phyloP scores from a whole-genome alignment of 306 rosid genomes.

The Cucumis hystrix region DNA sequence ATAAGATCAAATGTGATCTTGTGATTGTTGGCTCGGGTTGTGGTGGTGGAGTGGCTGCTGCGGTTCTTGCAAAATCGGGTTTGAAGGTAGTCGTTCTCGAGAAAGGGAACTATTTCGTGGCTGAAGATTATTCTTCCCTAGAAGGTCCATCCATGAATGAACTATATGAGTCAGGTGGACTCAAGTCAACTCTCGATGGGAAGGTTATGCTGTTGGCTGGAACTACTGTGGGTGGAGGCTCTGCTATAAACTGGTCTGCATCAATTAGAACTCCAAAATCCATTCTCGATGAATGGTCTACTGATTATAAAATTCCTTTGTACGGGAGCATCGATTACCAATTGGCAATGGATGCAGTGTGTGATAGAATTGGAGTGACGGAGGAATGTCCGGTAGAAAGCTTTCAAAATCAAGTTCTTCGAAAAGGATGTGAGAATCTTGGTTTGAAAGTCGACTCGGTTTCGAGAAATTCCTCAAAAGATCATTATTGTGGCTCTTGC shows the following conservation, averaged over 20 bases:
- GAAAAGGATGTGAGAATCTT: conserved; percentile 65
- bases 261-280: conserved; percentile 61
- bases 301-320: conserved; percentile 44
- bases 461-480: conserved; percentile 44
- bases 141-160: conserved; percentile 75
- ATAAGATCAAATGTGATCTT: conserved; percentile 78
- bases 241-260: conserved; percentile 92
- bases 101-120: conserved; percentile 73
- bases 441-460: conserved; percentile 59
- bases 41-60: conserved; percentile 98
- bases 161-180: conserved; percentile 57
- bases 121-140: conserved; percentile 65
- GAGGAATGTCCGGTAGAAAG: conserved; percentile 33
- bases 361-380: conserved; percentile 62
- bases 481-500: conserved; percentile 85
- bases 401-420: conserved; percentile 58
- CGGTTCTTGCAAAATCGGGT: conserved; percentile 71
- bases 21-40: conserved; percentile 84
- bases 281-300: conserved; percentile 65
- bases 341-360: conserved; percentile 67
- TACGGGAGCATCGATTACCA: conserved; percentile 44
- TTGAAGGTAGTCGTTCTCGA: conserved; percentile 66
- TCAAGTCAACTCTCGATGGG: conserved; percentile 50
- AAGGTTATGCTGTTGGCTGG: conserved; percentile 71
- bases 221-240: conserved; percentile 92